phyloP scores from a whole-genome alignment of 371 early-diverging fungal species.

The Rhizopus microsporus region DNA sequence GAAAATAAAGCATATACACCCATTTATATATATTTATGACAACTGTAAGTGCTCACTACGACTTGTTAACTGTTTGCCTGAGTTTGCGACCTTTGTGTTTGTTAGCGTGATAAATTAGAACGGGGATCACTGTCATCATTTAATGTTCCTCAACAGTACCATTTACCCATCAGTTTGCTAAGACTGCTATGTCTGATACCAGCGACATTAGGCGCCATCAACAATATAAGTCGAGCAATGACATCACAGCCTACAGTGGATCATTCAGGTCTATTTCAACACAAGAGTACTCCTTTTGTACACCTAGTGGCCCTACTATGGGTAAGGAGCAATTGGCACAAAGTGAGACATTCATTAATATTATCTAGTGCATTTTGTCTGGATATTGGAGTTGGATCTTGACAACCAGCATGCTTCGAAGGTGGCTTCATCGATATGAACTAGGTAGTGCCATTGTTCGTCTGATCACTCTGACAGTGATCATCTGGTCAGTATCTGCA shows the following conservation, averaged over 20 bases:
- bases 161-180: conserved; percentile 42
- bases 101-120: conserved; percentile 12
- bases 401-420: conserved; percentile 59
- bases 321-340: conserved; percentile 36
- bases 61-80: too few relatives aligned
- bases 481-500: conserved; percentile 62
- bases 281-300: conserved; percentile 58
- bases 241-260: conserved; percentile 33
- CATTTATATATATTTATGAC: too few relatives aligned
- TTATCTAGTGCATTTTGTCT: conserved; percentile 39
- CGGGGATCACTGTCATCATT: conserved; percentile 34
- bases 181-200: conserved; percentile 49
- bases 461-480: conserved; percentile 57
- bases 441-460: conserved; percentile 61
- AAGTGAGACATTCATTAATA: background rate
- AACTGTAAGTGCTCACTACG: too few relatives aligned
- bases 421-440: conserved; percentile 66
- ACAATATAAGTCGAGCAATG: conserved; percentile 42
- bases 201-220: conserved; percentile 49
- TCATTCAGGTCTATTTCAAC: conserved; percentile 47
- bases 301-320: conserved; percentile 61
- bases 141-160: conserved; percentile 46
- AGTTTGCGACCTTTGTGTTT: background rate
- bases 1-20: too few relatives aligned
- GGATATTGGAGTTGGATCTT: conserved; percentile 52